A percentile compares a stretch with the other conserved stretches of the same genome.
phyloP scores from a whole-genome alignment of 805 yeast genomes.

The Cyberlindnera petersonii region DNA sequence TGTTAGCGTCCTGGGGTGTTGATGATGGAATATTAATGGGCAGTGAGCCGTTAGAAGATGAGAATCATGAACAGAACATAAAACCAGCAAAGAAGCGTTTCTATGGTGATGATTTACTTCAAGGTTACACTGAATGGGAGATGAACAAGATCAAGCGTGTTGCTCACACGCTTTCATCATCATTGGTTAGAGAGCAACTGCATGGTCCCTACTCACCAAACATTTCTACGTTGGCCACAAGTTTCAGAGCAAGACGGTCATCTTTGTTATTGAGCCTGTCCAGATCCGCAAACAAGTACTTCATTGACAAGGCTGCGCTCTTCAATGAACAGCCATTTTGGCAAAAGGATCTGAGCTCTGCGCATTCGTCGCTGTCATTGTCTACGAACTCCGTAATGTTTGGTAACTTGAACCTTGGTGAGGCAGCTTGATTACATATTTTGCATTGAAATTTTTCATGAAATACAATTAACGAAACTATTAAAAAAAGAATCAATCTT shows the following conservation, averaged over 20 bases:
- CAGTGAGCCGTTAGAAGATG: background rate
- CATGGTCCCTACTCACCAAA: background rate
- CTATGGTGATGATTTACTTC: constrained; percentile 27
- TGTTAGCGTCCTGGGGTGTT: constrained; percentile 34
- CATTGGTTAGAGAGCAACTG: constrained; percentile 20
- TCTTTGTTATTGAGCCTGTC: constrained; percentile 22
- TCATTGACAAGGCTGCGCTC: constrained; percentile 9
- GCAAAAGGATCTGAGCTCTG: constrained; percentile 26
- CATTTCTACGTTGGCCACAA: background rate
- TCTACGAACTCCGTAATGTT: constrained; percentile 27
- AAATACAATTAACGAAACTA: background rate
- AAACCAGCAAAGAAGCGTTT: constrained; percentile 17
- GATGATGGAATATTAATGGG: constrained; percentile 23
- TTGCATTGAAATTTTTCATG: background rate
- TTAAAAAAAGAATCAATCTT: background rate
- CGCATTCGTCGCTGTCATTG: constrained; percentile 26
- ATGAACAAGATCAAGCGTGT: constrained; percentile 24
- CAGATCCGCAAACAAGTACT: constrained; percentile 18
- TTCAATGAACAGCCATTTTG: constrained; percentile 21
- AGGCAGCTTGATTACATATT: background rate
- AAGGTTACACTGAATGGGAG: constrained; percentile 22
- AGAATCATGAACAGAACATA: background rate
- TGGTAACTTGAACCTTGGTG: constrained; percentile 21
- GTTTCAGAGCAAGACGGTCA: constrained; percentile 14
- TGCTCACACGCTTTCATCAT: constrained; percentile 24